Evolutionary conservation across 805 yeast species (phyloP).

Genomic region (Wickerhamiella kurtzmanii): DNA sequence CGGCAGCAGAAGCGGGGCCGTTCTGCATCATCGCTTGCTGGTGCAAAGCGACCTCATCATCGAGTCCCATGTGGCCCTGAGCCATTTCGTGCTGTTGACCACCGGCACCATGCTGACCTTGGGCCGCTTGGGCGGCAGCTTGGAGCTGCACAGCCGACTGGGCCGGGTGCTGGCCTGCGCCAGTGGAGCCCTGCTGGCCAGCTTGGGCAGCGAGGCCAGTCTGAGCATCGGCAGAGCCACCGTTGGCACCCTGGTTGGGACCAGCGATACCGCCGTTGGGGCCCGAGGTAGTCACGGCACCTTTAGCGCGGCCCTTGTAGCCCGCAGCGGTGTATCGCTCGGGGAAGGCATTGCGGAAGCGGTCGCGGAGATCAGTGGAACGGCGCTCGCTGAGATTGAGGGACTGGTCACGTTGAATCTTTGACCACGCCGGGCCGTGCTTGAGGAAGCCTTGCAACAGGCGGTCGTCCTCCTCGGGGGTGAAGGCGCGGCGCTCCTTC

Average conservation of each 20-base stretch:
- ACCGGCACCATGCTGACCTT: background rate
- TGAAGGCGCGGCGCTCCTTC: slow-evolving; percentile 31
- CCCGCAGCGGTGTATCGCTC: slow-evolving; percentile 33
- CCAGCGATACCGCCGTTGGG: slow-evolving; percentile 2
- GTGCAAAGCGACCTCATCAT: slow-evolving; percentile 19
- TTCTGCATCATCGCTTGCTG: slow-evolving; percentile 18
- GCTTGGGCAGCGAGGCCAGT: background rate
- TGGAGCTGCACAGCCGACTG: background rate
- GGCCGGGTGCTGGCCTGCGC: background rate
- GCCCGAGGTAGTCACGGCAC: slow-evolving; percentile 5
- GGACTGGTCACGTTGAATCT: slow-evolving; percentile 31
- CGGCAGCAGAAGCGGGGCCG: slow-evolving; percentile 16
- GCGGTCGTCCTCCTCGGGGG: slow-evolving; percentile 31
- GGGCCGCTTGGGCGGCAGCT: background rate
- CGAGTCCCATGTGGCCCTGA: slow-evolving; percentile 10
- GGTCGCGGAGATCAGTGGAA: slow-evolving; percentile 32
- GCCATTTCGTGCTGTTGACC: background rate
- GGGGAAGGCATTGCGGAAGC: slow-evolving; percentile 34
- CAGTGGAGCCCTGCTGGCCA: background rate
- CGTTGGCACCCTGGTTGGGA: slow-evolving; percentile 5
- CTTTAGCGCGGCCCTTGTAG: slow-evolving; percentile 27
- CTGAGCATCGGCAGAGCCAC: slow-evolving; percentile 4
- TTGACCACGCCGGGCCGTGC: slow-evolving; percentile 36
- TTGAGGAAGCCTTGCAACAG: slow-evolving; percentile 30
- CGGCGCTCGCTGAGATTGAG: slow-evolving; percentile 29